Base-by-base conservation (phyloP, 2,329 filamentous ascomycete genomes). In the Mycosphaerella sp. region DNA sequence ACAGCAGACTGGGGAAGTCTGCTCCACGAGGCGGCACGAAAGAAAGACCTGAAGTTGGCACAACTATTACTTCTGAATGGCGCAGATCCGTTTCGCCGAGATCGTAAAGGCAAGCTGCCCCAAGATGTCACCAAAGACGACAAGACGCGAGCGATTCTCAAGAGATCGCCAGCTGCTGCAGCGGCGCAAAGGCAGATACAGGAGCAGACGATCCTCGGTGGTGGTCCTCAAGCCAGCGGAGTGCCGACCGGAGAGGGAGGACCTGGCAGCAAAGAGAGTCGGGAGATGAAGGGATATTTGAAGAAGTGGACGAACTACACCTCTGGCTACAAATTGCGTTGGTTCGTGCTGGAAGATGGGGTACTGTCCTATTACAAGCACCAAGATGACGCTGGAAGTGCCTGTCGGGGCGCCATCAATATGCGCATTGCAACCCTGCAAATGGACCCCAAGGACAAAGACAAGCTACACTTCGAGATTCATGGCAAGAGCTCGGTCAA, bases 241-340 rank as follows among this genome's bases (percentile, higher is more conserved):
- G 43, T 58, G 8, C 54, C 66, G n/a, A 55, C 51, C 5, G 71
- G 70, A 1, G 81, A 83, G 38, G 70, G 71, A 46, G 75, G 77
- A 12, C 71, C 81, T 55, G 87, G 86, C 26, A 86, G 87, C 12
- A 90, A 92, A 62, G 93, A 98, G 67, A 87, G 88, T 14, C 81
- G 91, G 45, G 92, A 97, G 72, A 97, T 98, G 88, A 96, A 95
- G 74, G 93, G 93, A 6, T 98, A 97, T 70, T 77, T 98, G 53
- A 97, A 96, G 74, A 98, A 98, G 71, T 98, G 93, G 93, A 98
- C 93, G 45, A 98, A 98, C 70, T 98, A 98, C 70, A 91, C 92
- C 21, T 91, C 88, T 68, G 93, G 93, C 7, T 98, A 96, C 74
- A 95, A 98, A 74, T 72, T 98, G 59, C 81, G 93, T 56, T 98